Conservation (phyloP, 2,329 filamentous ascomycete species). For the Orbilia quercus region DNA sequence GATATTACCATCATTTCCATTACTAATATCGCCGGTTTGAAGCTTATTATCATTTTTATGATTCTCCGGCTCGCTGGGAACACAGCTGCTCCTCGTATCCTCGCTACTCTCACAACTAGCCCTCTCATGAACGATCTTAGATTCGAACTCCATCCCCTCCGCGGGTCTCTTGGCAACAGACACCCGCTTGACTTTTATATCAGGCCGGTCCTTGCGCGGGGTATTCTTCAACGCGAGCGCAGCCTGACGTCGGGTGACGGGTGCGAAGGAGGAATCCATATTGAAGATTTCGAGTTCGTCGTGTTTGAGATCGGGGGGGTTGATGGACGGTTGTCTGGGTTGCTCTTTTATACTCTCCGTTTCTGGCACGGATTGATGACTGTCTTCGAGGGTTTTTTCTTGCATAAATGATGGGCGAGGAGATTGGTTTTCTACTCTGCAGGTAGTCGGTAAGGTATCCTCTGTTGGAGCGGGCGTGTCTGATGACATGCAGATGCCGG, state of each 20-base stretch:
- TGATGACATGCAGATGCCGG: constrained; percentile 19
- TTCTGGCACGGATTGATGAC: no score
- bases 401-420: constrained; percentile 1
- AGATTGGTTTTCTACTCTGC: neutral
- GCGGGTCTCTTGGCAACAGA: neutral
- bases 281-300: constrained; percentile 48
- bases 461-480: constrained; percentile 5
- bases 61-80: no score
- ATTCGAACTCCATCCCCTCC: no score
- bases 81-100: no score
- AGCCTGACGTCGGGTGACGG: constrained; percentile 43
- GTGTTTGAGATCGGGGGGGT: constrained; percentile 23
- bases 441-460: neutral
- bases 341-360: neutral
- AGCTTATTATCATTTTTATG: no score
- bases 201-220: neutral
- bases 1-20: neutral
- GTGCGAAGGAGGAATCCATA: constrained; percentile 53
- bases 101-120: no score
- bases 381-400: no score
- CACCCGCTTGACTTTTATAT: constrained; percentile 20
- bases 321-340: neutral
- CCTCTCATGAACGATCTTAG: no score
- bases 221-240: constrained; percentile 18
- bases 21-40: neutral